Evolutionary conservation across 257 asterid species (phyloP), one percentile per base, ranked within the genome.

Genomic region (Eucommia ulmoides): DNA sequence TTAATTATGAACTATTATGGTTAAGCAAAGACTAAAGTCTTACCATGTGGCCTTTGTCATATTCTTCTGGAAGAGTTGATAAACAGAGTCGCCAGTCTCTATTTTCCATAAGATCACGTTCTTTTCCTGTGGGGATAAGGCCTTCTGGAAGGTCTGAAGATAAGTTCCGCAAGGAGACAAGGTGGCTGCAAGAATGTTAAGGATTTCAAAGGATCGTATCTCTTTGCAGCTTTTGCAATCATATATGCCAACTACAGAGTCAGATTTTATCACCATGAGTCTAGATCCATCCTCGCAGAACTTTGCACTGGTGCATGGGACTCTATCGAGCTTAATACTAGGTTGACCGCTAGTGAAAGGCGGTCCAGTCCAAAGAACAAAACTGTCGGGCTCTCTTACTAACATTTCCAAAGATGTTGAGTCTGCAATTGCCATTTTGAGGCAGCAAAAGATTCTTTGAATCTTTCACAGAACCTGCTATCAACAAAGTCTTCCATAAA

Each of bases 21-120:
- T 22, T 17, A 33, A 23, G 19, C 38, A 23, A 38, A 56, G 9
- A 22, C 19, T 24, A 38, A 7, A 19, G 8, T 33, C 24, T 17
- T 77, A 91, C 98, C 98, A 91, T 56, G 88, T 85, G 52, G 82
- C 62, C 64, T 77, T 83, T 20, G 84, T 73, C 81, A 86, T 83
- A 55, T 86, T 91, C 83, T 83, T 91, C 78, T 80, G 96, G 35
- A 67, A 71, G 2, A 64, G 63, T 42, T 74, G 85, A 71, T 67
- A 77, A 69, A 74, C 87, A 56, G 80, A 65, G 58, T 76, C 89
- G 9, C 98, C 98, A 3, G 72, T 75, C 33, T 59, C 84, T 21
- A 64, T 52, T 65, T 60, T 83, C 95, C 93, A 86, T 45, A 91
- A 33, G 54, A 65, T 76, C 25, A 91, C 78, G 51, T 83, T 91